phyloP scores from a whole-genome alignment of 805 yeast species.

The Pichia eremophila region DNA sequence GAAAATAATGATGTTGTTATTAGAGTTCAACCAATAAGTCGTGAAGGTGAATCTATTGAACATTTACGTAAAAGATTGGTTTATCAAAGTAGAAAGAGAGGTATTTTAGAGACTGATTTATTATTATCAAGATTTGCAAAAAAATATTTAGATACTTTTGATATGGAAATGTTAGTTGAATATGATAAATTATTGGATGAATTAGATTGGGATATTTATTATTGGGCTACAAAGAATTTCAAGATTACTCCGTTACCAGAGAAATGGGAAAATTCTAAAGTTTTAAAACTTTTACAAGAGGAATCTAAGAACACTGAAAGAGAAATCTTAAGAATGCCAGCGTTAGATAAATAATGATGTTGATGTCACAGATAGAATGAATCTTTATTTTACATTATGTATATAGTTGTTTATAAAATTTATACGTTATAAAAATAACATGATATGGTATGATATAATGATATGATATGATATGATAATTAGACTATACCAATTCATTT shows the following conservation, averaged over 20 bases:
- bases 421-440: too few relatives aligned
- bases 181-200: constrained; percentile 82
- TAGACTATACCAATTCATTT: neutral
- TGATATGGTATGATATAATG: too few relatives aligned
- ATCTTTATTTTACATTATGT: too few relatives aligned
- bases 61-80: constrained; percentile 77
- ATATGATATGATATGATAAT: neutral
- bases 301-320: constrained; percentile 64
- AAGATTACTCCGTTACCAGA: constrained; percentile 82
- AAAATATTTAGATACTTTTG: constrained; percentile 50
- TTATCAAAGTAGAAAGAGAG: constrained; percentile 90
- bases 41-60: constrained; percentile 64
- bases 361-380: too few relatives aligned
- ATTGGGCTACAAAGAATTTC: constrained; percentile 89
- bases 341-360: constrained; percentile 27
- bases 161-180: constrained; percentile 63
- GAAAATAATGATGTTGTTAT: constrained; percentile 41
- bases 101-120: constrained; percentile 88
- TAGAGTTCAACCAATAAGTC: constrained; percentile 68
- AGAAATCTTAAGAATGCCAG: constrained; percentile 83
- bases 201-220: constrained; percentile 98
- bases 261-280: constrained; percentile 62
- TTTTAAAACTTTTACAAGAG: constrained; percentile 59
- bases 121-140: constrained; percentile 80
- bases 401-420: too few relatives aligned